phyloP scores from a whole-genome alignment of 2,329 filamentous ascomycete species.

The Teratosphaeria destructans region DNA sequence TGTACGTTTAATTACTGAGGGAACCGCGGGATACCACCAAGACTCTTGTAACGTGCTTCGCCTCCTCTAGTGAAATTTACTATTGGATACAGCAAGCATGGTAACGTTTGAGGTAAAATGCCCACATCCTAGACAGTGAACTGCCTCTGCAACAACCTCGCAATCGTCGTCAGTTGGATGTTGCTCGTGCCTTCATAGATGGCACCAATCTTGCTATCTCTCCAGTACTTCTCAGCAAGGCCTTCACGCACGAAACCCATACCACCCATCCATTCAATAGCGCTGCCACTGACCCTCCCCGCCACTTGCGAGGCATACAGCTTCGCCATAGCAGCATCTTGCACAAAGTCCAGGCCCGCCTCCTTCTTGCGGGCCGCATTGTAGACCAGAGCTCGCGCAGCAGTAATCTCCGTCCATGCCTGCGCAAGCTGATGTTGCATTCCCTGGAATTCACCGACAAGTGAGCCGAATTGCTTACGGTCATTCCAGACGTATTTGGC shows the following conservation, averaged over 20 bases:
- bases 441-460: constrained; percentile 93
- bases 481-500: constrained; percentile 96
- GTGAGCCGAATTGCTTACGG: constrained; percentile 87
- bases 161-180: constrained; percentile 61
- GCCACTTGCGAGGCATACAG: constrained; percentile 90
- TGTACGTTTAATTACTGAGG: no score
- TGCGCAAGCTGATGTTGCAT: constrained; percentile 99
- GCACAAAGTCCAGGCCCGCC: constrained; percentile 87
- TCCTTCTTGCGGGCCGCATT: constrained; percentile 98
- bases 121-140: constrained; percentile 45
- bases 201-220: constrained; percentile 88
- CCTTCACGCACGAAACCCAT: constrained; percentile 98
- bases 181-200: constrained; percentile 66
- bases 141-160: constrained; percentile 57
- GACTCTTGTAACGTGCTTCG: background rate
- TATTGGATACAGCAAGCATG: background rate
- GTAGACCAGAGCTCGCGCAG: constrained; percentile 84
- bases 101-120: background rate
- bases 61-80: background rate
- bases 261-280: constrained; percentile 98
- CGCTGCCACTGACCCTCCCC: constrained; percentile 69
- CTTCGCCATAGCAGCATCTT: constrained; percentile 97
- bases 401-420: constrained; percentile 84
- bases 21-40: no score
- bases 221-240: constrained; percentile 93